phyloP scores from a whole-genome alignment of 148 eudicot species.

The Polygonum maritimum region DNA sequence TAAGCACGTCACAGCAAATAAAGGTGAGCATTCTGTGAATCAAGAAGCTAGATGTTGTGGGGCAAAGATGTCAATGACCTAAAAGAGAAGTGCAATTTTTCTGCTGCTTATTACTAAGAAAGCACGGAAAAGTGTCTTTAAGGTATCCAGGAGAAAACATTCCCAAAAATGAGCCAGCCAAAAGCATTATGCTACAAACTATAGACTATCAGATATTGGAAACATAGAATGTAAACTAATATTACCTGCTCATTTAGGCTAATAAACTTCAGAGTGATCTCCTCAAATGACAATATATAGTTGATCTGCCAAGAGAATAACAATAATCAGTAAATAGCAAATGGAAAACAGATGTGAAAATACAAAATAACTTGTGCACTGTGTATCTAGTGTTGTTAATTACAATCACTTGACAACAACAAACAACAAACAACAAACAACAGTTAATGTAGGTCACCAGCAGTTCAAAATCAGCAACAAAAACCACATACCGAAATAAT shows the following conservation, averaged over 20 bases:
- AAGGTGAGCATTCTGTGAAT: not conserved
- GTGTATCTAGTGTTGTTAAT: no score
- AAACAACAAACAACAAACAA: no score
- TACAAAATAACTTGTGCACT: not conserved
- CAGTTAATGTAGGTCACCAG: no score
- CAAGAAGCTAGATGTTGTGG: not conserved
- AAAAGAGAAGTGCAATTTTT: no score
- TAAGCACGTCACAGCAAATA: not conserved
- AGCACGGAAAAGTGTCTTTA: no score
- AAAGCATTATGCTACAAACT: not conserved
- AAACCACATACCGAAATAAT: no score
- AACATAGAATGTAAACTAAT: not conserved
- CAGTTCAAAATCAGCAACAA: no score
- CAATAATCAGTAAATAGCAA: not conserved
- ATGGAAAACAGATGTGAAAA: not conserved
- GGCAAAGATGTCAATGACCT: not conserved
- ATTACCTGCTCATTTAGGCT: constrained; percentile 83
- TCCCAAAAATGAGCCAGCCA: not conserved
- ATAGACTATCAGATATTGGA: not conserved
- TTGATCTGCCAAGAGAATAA: constrained; percentile 59
- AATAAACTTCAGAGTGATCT: constrained; percentile 92
- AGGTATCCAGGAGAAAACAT: not conserved
- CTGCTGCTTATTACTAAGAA: no score
- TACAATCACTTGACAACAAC: no score
- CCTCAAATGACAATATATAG: constrained; percentile 83